Base-by-base conservation (phyloP, 352 stramenopile species). In the Globisporangium irregulare region DNA sequence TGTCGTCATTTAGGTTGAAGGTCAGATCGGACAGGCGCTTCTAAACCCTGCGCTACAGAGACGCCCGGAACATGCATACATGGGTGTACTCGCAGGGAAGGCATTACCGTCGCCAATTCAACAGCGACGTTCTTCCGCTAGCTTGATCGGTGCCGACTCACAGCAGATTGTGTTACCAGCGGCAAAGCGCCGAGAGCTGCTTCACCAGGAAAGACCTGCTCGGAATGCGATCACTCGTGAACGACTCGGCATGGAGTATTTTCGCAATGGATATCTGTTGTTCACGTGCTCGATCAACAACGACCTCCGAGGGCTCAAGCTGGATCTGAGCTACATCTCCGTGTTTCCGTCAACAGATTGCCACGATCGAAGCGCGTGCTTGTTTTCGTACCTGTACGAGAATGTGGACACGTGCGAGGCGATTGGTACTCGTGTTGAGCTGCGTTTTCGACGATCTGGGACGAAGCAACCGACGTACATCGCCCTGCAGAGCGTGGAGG, bases 301-400 rank as follows among this genome's bases (percentile, higher is more conserved):
- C 4, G 82, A 91, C 24, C 32, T 83, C 15, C 76, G 82, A 4
- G 80, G 81, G 4, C 64, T 90, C 51, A 84, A 86, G 36, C 74
- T 91, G 4, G 79, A 85, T 27, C 34, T 73, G 63, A 70, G 72
- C 14, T 78, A 81, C 59, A 66, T 91, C n/a, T 81, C 70, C 4
- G 76, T 90, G 22, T 90, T 86, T 34, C 82, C 82, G 4, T 83
- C 81, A 0, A 74, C 80, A 0, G 79, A 92, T 38, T 85, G 73
- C 36, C 71, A 77, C 48, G 82, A 90, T 29, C 77, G 79, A n/a
- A 89, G 74, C 22, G 86, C 86, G 12, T 92, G 77, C 56, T 71
- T 91, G 57, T 90, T 92, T 67, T 87, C 75, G 38, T 92, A 92
- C 50, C 58, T 57, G 12, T 91, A 90, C 62, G 79, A 86, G 12